These are phyloP conservation scores for Camelina neglecta DNA, from an alignment of 345 rosid species.

Conservation along the genomic window DNA sequence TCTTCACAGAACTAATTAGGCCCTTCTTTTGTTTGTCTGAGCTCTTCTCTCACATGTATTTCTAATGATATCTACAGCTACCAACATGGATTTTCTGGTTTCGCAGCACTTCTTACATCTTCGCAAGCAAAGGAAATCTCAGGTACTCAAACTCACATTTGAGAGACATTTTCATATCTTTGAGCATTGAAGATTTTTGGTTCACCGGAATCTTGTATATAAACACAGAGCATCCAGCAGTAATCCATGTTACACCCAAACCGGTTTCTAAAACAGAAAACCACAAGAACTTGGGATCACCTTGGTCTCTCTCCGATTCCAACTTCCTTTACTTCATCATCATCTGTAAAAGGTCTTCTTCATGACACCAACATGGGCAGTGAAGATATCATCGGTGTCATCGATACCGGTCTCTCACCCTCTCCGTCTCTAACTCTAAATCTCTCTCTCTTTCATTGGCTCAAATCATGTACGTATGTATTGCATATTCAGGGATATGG, in stretches of 20 bases:
- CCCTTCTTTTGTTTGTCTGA: neutral
- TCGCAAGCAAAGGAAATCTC: constrained; percentile 50
- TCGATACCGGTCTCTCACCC: constrained; percentile 37
- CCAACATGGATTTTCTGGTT: constrained; percentile 57
- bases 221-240: constrained; percentile 46
- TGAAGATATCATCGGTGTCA: constrained; percentile 40
- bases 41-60: no score
- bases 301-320: constrained; percentile 43
- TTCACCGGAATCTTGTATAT: neutral
- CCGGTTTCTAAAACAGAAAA: constrained; percentile 46
- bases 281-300: constrained; percentile 57
- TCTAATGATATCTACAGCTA: constrained; percentile 50
- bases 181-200: no score
- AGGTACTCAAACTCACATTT: constrained; percentile 29
- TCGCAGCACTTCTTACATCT: constrained; percentile 57
- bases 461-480: neutral
- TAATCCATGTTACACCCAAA: constrained; percentile 49
- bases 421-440: neutral
- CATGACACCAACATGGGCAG: constrained; percentile 43
- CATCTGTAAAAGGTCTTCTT: constrained; percentile 34
- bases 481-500: constrained; percentile 22
- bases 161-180: neutral
- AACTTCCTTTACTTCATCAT: constrained; percentile 20
- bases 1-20: neutral
- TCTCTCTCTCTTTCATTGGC: no score